A percentile compares a stretch with the other conserved stretches of the same genome.
phyloP scores from a whole-genome alignment of 768 basidiomycete genomes.

The Tulasnella sp. region DNA sequence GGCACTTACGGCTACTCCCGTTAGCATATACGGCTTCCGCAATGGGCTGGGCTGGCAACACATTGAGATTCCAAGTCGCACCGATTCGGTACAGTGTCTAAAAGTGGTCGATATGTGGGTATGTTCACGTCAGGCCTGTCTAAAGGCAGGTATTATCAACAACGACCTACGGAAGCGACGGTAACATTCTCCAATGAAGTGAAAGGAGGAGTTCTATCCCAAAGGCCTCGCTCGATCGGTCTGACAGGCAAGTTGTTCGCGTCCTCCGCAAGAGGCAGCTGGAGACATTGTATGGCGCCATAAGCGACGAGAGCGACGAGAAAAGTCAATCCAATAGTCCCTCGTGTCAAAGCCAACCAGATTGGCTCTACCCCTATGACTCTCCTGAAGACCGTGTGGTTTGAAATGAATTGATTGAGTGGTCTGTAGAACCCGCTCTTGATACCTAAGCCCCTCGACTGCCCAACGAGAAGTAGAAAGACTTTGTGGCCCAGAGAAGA shows the following conservation, averaged over 20 bases:
- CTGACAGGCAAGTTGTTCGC: slow-evolving; percentile 1
- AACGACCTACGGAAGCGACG: neutral
- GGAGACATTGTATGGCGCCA: slow-evolving; percentile 3
- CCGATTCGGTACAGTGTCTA: slow-evolving; percentile 2
- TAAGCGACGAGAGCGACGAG: slow-evolving; percentile 1
- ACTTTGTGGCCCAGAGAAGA: neutral
- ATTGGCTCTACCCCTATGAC: slow-evolving; percentile 5
- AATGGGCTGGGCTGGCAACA: neutral
- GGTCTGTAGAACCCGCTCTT: slow-evolving; percentile 2
- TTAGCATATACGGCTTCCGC: neutral
- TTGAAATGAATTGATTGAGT: slow-evolving; percentile 7
- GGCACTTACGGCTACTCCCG: neutral
- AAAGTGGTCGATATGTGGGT: too few relatives aligned
- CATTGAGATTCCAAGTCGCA: neutral
- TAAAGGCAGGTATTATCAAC: neutral
- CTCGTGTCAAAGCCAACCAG: slow-evolving; percentile 6
- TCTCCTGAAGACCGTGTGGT: slow-evolving; percentile 5
- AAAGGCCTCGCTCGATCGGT: neutral
- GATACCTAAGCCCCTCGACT: slow-evolving; percentile 4
- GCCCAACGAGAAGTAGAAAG: neutral
- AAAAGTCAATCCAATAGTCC: neutral
- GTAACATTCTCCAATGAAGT: slow-evolving; percentile 10
- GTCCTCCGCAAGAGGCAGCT: slow-evolving; percentile 3
- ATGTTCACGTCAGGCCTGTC: neutral
- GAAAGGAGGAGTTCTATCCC: slow-evolving; percentile 1